A percentile compares a stretch with the other conserved stretches of the same genome.
Evolutionary conservation across 352 stramenopile species (phyloP).

Genomic region (Globisporangium radiosum): DNA sequence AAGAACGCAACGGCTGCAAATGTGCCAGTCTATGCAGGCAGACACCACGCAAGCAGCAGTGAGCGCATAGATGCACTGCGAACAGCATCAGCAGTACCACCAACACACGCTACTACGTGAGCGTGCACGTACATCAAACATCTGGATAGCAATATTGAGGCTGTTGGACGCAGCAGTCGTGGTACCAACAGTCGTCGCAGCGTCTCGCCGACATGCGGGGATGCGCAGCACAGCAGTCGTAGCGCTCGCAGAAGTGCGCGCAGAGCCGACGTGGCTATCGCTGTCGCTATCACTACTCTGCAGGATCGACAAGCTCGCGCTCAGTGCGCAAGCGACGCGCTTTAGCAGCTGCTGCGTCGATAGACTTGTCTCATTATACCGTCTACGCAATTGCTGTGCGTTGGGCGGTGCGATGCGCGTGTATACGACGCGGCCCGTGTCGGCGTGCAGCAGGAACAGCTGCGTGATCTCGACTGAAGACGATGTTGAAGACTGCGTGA

Average conservation of each 20-base stretch:
- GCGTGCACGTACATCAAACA: conserved; percentile 27
- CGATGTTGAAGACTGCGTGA: not conserved
- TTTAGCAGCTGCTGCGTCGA: conserved; percentile 19
- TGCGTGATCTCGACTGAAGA: conserved; percentile 13
- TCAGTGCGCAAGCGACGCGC: conserved; percentile 21
- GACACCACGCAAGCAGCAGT: not conserved
- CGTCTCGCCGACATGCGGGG: not conserved
- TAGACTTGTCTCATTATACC: conserved; percentile 10
- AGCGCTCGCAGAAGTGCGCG: conserved; percentile 1
- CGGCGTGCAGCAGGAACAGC: conserved; percentile 34
- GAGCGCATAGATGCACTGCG: not conserved
- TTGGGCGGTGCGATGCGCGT: conserved; percentile 9
- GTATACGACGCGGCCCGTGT: conserved; percentile 20
- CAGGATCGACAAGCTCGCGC: conserved; percentile 20
- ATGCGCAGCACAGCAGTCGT: conserved; percentile 12
- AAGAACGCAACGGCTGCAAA: conserved; percentile 20
- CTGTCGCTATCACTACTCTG: conserved; percentile 7
- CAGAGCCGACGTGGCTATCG: conserved; percentile 8
- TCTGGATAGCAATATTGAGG: conserved; percentile 27
- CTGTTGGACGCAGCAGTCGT: not conserved
- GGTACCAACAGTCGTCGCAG: no score
- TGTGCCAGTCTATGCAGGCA: conserved; percentile 8
- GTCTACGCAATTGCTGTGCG: not conserved
- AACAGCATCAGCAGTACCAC: not conserved
- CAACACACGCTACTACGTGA: not conserved